phyloP scores from a whole-genome alignment of 441 rosid species.

The Viola pubescens region DNA sequence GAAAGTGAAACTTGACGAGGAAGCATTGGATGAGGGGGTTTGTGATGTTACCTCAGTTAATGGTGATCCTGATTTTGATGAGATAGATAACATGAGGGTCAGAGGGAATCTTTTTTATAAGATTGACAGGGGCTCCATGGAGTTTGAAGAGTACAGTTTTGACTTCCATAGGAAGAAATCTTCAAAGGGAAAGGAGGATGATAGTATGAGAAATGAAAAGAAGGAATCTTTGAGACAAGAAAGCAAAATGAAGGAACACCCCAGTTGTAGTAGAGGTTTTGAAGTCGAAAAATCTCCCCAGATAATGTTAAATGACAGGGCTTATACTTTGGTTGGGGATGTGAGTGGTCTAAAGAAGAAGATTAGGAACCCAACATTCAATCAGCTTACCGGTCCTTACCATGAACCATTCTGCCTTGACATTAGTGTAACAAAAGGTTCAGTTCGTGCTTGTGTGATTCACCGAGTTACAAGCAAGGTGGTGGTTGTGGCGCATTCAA shows the following conservation, averaged over 20 bases:
- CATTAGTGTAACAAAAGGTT: constrained; percentile 67
- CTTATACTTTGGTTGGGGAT: constrained; percentile 11
- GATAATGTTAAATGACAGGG: constrained; percentile 16
- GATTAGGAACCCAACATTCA: constrained; percentile 63
- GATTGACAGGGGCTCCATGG: constrained; percentile 66
- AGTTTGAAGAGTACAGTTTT: constrained; percentile 63
- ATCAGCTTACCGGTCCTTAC: constrained; percentile 79
- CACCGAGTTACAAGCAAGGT: constrained; percentile 87
- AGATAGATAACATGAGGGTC: constrained; percentile 66
- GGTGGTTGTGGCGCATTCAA: constrained; percentile 80
- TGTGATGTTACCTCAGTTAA: constrained; percentile 16
- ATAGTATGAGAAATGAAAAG: constrained; percentile 20
- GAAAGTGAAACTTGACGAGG: constrained; percentile 4
- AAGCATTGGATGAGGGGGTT: constrained; percentile 15
- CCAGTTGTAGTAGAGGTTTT: background rate
- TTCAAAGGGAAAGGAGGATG: constrained; percentile 27
- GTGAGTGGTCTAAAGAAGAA: constrained; percentile 36
- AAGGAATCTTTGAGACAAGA: constrained; percentile 21
- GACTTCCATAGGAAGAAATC: constrained; percentile 66
- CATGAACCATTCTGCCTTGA: constrained; percentile 86
- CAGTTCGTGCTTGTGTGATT: constrained; percentile 73
- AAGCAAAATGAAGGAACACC: constrained; percentile 20
- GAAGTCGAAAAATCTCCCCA: constrained; percentile 16
- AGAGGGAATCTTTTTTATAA: constrained; percentile 71
- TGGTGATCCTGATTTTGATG: constrained; percentile 46